These are phyloP conservation scores for Casuarina equisetifolia DNA, from an alignment of 306 rosid species.

Conservation along the genomic window DNA sequence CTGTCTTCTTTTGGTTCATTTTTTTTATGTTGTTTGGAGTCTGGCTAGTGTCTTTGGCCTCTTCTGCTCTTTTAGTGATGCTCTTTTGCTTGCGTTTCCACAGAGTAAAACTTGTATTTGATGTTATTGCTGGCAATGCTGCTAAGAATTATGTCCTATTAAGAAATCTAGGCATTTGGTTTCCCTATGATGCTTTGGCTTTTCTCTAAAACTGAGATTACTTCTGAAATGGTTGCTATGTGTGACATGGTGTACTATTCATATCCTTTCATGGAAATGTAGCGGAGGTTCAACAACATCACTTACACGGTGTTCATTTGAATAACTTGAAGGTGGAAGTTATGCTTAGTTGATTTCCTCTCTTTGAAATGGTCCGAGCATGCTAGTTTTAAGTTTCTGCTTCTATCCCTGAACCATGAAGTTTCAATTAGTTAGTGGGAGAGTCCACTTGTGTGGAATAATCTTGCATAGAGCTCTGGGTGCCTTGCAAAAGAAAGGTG, in stretches of 20 bases:
- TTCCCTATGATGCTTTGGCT: neutral
- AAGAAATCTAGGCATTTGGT: neutral
- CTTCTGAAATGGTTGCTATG: neutral
- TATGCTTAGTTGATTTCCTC: neutral
- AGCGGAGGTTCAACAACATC: neutral
- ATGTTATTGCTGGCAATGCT: neutral
- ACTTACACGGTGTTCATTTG: neutral
- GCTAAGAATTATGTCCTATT: neutral
- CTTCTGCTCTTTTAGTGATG: neutral
- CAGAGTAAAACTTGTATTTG: neutral
- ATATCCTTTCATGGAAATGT: neutral
- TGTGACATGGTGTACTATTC: neutral
- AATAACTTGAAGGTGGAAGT: neutral
- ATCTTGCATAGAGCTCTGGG: neutral
- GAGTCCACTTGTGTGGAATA: neutral
- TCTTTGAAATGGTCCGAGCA: neutral
- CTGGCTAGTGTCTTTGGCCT: neutral
- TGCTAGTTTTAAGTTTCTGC: neutral
- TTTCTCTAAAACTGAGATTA: neutral
- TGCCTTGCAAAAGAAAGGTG: slow-evolving; percentile 4
- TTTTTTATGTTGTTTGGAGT: neutral
- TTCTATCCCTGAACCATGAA: neutral
- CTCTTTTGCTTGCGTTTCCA: neutral
- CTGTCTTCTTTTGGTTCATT: neutral
- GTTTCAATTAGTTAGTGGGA: neutral